Evolutionary conservation across 75 land plant genomes (phyloP).

Genomic region (Picea sitchensis): DNA sequence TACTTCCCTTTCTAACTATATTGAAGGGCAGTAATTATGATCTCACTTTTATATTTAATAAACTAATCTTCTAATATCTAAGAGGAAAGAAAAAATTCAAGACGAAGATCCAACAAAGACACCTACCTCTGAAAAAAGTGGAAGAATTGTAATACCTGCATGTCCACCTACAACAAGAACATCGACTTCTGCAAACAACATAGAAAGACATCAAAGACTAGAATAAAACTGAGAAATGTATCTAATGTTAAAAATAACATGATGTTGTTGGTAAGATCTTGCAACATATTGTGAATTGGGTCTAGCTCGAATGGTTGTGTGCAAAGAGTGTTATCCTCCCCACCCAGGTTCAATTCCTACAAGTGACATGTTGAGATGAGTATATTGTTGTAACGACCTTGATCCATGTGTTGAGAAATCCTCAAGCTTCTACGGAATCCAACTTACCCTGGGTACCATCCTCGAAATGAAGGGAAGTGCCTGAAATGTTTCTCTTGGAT

Average conservation of each 20-base stretch:
- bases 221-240: background rate
- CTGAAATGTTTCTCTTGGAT: too few relatives aligned
- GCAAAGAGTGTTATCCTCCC: too few relatives aligned
- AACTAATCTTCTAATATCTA: background rate
- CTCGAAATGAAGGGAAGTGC: too few relatives aligned
- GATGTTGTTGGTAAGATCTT: background rate
- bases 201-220: background rate
- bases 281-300: too few relatives aligned
- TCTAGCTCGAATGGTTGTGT: too few relatives aligned
- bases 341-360: too few relatives aligned
- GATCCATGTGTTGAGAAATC: too few relatives aligned
- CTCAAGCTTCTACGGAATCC: too few relatives aligned
- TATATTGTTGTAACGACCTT: too few relatives aligned
- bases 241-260: background rate
- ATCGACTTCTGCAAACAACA: slow-evolving; percentile 69
- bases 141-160: slow-evolving; percentile 95
- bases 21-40: background rate
- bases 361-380: slow-evolving; percentile 17
- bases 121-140: slow-evolving; percentile 64
- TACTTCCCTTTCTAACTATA: background rate
- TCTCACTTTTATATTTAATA: background rate
- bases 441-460: too few relatives aligned
- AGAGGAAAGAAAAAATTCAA: slow-evolving; percentile 22
- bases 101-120: background rate
- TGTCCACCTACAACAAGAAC: slow-evolving; percentile 99